Percentiles rank a stretch among this genome's conserved stretches.
Conservation (phyloP, 2,329 filamentous ascomycete species). For the Lachnellula hyalina region DNA sequence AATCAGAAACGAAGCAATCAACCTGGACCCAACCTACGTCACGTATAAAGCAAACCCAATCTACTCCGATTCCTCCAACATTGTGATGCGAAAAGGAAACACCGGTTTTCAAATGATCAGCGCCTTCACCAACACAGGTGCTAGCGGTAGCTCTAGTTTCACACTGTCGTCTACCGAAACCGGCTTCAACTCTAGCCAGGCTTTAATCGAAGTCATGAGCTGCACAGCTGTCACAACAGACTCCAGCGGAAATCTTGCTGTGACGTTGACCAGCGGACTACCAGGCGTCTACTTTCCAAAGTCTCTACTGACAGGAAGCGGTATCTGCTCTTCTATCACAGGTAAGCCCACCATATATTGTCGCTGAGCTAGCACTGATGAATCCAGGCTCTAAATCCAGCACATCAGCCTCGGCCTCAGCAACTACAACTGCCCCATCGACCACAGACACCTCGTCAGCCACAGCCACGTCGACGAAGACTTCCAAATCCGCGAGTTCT, state of each 20-base stretch:
- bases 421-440: no score
- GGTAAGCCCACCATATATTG: neutral
- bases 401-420: neutral
- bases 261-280: slow-evolving; percentile 38
- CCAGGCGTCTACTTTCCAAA: slow-evolving; percentile 39
- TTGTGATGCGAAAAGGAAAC: slow-evolving; percentile 27
- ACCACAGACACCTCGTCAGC: no score
- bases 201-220: slow-evolving; percentile 38
- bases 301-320: slow-evolving; percentile 32
- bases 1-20: slow-evolving; percentile 26
- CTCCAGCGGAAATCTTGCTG: slow-evolving; percentile 37
- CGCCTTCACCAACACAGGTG: slow-evolving; percentile 38
- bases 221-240: slow-evolving; percentile 41
- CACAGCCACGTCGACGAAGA: no score
- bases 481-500: no score
- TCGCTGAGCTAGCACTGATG: neutral
- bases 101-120: slow-evolving; percentile 23
- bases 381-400: neutral
- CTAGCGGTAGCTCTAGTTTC: slow-evolving; percentile 29
- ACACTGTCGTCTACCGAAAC: slow-evolving; percentile 34
- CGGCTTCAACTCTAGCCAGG: slow-evolving; percentile 33
- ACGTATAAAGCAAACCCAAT: slow-evolving; percentile 25
- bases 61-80: slow-evolving; percentile 23
- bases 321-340: slow-evolving; percentile 27
- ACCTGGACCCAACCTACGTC: slow-evolving; percentile 18